phyloP scores from a whole-genome alignment of 208 protist species.

The Trypanosoma melophagium region DNA sequence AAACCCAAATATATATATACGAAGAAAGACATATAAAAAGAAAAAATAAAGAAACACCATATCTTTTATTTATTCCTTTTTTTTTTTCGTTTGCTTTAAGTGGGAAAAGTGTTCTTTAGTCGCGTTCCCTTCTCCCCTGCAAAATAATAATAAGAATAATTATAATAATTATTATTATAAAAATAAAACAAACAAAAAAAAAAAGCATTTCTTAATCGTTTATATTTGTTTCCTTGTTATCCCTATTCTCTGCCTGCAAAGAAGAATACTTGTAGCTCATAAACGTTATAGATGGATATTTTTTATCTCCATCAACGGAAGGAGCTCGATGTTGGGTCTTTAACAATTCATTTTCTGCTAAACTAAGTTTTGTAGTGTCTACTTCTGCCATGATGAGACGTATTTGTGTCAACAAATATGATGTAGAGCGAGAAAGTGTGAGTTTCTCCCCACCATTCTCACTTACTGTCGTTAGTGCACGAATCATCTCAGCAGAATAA shows the following conservation, averaged over 20 bases:
- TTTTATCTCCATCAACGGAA: not conserved
- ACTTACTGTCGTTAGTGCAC: constrained; percentile 32
- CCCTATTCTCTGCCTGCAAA: not conserved
- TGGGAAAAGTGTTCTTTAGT: too few relatives aligned
- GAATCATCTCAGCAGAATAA: constrained; percentile 54
- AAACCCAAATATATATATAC: too few relatives aligned
- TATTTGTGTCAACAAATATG: constrained; percentile 41
- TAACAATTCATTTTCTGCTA: constrained; percentile 42
- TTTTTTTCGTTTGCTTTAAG: too few relatives aligned
- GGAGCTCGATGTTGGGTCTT: constrained; percentile 1
- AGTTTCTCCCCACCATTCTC: constrained; percentile 44
- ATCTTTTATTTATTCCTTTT: too few relatives aligned
- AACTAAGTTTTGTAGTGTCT: constrained; percentile 40
- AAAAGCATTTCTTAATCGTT: not conserved
- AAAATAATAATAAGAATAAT: not conserved
- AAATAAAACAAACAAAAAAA: not conserved
- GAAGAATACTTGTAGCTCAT: constrained; percentile 27
- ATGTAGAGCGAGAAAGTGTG: constrained; percentile 45
- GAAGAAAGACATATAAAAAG: too few relatives aligned
- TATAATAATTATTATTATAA: constrained; percentile 3
- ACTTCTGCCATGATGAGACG: constrained; percentile 33
- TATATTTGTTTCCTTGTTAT: not conserved
- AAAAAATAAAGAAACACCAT: too few relatives aligned
- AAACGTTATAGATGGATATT: constrained; percentile 30
- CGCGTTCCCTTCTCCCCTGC: too few relatives aligned